These are phyloP conservation scores for Arabis hirsuta DNA, from an alignment of 345 rosid species.

Conservation along the genomic window DNA sequence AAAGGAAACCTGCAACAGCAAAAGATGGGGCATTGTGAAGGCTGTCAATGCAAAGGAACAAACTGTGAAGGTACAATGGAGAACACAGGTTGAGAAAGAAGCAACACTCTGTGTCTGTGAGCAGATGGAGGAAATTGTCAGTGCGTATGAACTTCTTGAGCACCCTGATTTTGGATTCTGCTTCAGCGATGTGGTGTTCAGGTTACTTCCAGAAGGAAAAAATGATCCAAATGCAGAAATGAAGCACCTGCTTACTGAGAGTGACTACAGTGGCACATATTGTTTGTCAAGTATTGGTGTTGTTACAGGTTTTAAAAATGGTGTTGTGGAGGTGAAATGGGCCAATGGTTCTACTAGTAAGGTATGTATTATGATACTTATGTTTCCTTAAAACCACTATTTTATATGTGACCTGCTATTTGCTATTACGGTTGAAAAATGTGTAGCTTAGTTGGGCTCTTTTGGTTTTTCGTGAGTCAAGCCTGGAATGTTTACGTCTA, in stretches of 20 bases:
- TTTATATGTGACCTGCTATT: neutral
- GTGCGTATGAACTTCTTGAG: constrained; percentile 86
- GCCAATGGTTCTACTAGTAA: constrained; percentile 64
- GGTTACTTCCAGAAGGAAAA: constrained; percentile 34
- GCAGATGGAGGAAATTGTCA: constrained; percentile 65
- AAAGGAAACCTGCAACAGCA: constrained; percentile 51
- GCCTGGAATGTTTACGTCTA: constrained; percentile 10
- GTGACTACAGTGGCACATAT: constrained; percentile 39
- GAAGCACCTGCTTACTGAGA: constrained; percentile 36
- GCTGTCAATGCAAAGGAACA: constrained; percentile 77
- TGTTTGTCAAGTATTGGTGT: constrained; percentile 69
- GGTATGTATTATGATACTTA: constrained; percentile 51
- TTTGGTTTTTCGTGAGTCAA: neutral
- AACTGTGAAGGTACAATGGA: constrained; percentile 79
- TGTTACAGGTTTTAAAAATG: constrained; percentile 72
- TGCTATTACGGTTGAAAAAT: neutral
- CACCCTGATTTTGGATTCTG: constrained; percentile 78
- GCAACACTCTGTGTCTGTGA: constrained; percentile 40
- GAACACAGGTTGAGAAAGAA: constrained; percentile 41
- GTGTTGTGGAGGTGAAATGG: constrained; percentile 79
- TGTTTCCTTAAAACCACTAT: neutral
- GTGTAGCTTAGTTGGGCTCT: constrained; percentile 9
- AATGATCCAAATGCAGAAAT: constrained; percentile 32
- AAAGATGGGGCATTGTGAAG: constrained; percentile 74
- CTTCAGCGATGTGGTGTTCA: constrained; percentile 78